Base-by-base conservation (phyloP, 73 alveolate species). In the Halteria grandinella region DNA sequence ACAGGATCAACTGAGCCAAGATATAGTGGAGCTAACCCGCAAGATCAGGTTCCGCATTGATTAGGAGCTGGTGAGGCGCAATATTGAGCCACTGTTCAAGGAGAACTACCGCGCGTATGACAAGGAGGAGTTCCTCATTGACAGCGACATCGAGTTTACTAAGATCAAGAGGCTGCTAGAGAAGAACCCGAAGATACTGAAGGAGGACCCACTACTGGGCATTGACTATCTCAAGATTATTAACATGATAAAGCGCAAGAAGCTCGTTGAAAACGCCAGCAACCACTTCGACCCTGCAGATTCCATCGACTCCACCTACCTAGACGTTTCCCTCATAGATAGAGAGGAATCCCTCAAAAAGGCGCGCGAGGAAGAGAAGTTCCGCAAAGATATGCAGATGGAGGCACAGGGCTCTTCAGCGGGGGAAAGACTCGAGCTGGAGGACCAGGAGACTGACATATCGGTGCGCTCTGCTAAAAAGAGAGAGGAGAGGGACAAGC, bases 91-190 rank as follows among this genome's bases (percentile, higher is more conserved):
- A 20, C 51, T 82, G 5, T 82, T 82, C 62, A 72, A 82, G 43
- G 47, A 72, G 5, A 25, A 55, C 18, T 72, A 69, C 58, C 29
- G 48, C 17, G 37, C 24, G 12, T 82, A 82, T 51, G 43, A 64
- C 21, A 82, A 73, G 55, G 71, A 52, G n/a, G 91, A 82, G 66
- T 82, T 82, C 59, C 41, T 82, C 48, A 7, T 82, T 1, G 91
- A 82, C 44, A 4, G 64, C 20, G 83, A 82, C n/a, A 23, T 73
- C 33, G 86, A 82, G 28, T 82, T 82, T 77, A 27, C 32, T 25
- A 82, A 82, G 62, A 66, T 82, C 14, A 82, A 82, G 70, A 40
- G 44, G 23, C 28, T 82, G 54, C 58, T 82, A n/a, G 60, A 55
- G 6, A 71, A 43, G 41, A 55, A 82, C 47, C 91, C 91, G 0